Percentiles rank a stretch among this genome's conserved stretches.
These are phyloP conservation scores for Phaeosphaeriaceae sp. DNA, from an alignment of 2,329 filamentous ascomycete species.

Conservation along the genomic window DNA sequence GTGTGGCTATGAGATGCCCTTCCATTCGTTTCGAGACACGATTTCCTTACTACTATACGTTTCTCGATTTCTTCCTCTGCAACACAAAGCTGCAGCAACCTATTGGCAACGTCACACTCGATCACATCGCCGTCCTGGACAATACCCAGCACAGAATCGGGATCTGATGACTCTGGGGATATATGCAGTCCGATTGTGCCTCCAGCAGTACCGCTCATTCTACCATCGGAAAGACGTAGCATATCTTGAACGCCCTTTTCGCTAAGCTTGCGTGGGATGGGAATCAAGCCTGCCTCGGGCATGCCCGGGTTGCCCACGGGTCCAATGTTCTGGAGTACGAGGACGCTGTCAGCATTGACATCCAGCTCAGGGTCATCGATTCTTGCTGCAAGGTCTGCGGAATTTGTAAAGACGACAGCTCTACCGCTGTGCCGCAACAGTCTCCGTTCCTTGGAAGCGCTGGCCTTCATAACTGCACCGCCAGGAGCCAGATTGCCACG, in stretches of 20 bases:
- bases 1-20: conserved; percentile 29
- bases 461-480: conserved; percentile 91
- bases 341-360: conserved; percentile 77
- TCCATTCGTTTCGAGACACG: conserved; percentile 31
- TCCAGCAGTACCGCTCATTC: conserved; percentile 64
- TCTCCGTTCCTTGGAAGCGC: conserved; percentile 78
- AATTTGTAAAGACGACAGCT: conserved; percentile 82
- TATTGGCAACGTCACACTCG: conserved; percentile 53
- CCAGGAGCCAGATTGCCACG: conserved; percentile 84
- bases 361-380: conserved; percentile 73
- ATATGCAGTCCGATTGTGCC: conserved; percentile 63
- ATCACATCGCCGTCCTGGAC: conserved; percentile 58
- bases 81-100: conserved; percentile 53
- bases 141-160: conserved; percentile 57
- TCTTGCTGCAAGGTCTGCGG: conserved; percentile 75
- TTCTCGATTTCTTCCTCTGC: conserved; percentile 50
- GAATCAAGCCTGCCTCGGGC: conserved; percentile 86
- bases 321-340: conserved; percentile 89
- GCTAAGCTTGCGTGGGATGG: conserved; percentile 73
- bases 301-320: conserved; percentile 91
- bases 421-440: conserved; percentile 76
- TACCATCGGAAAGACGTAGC: conserved; percentile 61
- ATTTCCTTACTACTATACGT: conserved; percentile 45
- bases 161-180: conserved; percentile 59
- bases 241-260: conserved; percentile 59